Evolutionary conservation across 345 rosid species (phyloP), one percentile per base, ranked within the genome.

Genomic region (Citrus maxima): DNA sequence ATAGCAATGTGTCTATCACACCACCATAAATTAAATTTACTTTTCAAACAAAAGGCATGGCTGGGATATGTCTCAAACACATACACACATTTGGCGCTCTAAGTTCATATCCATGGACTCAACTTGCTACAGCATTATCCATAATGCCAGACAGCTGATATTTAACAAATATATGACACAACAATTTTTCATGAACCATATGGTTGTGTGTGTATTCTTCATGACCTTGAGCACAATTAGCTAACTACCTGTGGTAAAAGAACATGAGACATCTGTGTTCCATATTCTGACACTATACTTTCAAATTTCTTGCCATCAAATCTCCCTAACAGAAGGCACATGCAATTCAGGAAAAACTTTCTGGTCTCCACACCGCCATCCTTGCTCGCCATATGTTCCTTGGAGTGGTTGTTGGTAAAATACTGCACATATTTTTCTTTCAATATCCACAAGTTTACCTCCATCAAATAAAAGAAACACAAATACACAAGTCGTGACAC

Each of bases 251-350:
- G 98, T 60, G 92, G 85, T 78, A 93, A 82, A 82, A 93, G 94
- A 73, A 85, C 74, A 58, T 76, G 88, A 34, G 93, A 87, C 63
- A 92, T 89, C 88, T 87, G 92, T 76, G 77, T 78, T 79, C 98
- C 93, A 78, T 86, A 90, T 68, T 89, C 95, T 30, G 86, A 87
- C 72, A 90, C 35, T 30, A 77, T 78, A 67, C 75, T 85, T 84
- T 92, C 92, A 61, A 93, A 82, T 79, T 86, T 92, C 85, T 87
- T 92, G 72, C 90, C 81, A 73, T 89, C 91, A 77, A 92, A 82
- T 60, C 97, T 97, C 62, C 98, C 98, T 87, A 95, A 86, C 34
- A 95, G 82, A 79, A 95, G 98, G 88, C 98, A 95, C 76, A 95
- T 78, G 84, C 98, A 92, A 80, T 85, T 91, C 56, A 93, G 78